Base-by-base conservation (phyloP, 225 moss, liverwort and hornwort genomes). In the Neckera pumila region DNA sequence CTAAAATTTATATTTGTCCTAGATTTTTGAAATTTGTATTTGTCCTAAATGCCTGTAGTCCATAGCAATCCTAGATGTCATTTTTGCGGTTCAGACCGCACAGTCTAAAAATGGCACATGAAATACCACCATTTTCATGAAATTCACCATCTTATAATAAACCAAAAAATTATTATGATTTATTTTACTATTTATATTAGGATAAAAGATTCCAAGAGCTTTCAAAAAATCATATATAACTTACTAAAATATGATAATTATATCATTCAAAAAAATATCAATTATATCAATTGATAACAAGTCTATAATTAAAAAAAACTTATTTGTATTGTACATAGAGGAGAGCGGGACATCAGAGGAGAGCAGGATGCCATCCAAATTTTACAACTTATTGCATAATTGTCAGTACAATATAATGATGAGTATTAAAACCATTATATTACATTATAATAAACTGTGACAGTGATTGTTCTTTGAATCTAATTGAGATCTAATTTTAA, bases 291-390 rank as follows among this genome's bases (percentile, higher is more conserved):
- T 67, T 21, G n/a, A 21, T 25, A 70, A 25, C 4, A 25, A 40
- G 0, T 25, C 14, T 14, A 25, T 40, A 25, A 14, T 25, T n/a
- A n/a, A 70, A 70, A 1, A 40, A 70, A 25, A 11, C 1, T 70
- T 14, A 38, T 70, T 67, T 69, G 22, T n/a, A 22, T 5, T 49
- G 49, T 49, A 12, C 2, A 38, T 1, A 2, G 4, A 67, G 0
- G 6, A 67, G 12, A 67, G 11, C 2, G 12, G 12, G 49, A 49
- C 12, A 12, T 49, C 3, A 15, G 2, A 69, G 0, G 7, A 69
- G 22, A 69, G 7, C 1, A 0, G 0, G 8, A 38, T 0, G 12
- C 14, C 40, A 40, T 40, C 23, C 8, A 38, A n/a, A 22, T 22
- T 34, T 38, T 21, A 67, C n/a, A 22, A 12, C 22, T 22, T 22